A percentile compares a stretch with the other conserved stretches of the same genome.
These are phyloP conservation scores for Candida maris DNA, from an alignment of 805 yeast genomes.

Conservation along the genomic window DNA sequence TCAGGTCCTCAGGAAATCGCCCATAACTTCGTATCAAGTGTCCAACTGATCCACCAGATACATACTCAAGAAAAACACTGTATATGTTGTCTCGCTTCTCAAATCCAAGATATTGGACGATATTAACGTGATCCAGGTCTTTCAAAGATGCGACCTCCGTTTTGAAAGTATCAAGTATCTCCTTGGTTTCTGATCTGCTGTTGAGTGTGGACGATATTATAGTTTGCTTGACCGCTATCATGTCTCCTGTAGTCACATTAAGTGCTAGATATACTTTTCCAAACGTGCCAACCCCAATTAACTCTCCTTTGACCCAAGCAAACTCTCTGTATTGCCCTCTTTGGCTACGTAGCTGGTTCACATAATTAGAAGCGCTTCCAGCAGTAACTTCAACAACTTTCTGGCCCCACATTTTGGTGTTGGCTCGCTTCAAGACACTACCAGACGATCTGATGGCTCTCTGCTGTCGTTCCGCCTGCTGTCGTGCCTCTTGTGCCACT, in stretches of 20 bases:
- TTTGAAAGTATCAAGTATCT: slow-evolving; percentile 74
- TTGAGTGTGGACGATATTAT: slow-evolving; percentile 49
- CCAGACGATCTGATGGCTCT: slow-evolving; percentile 9
- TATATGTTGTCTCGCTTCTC: slow-evolving; percentile 72
- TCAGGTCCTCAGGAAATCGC: slow-evolving; percentile 72
- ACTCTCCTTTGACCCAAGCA: slow-evolving; percentile 97
- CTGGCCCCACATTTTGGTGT: slow-evolving; percentile 98
- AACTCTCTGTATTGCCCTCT: slow-evolving; percentile 76
- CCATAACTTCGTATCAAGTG: slow-evolving; percentile 81
- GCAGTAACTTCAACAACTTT: slow-evolving; percentile 87
- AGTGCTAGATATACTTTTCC: slow-evolving; percentile 90
- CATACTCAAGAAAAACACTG: slow-evolving; percentile 89
- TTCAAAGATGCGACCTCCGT: slow-evolving; percentile 93
- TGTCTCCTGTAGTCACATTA: slow-evolving; percentile 95
- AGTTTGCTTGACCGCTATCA: slow-evolving; percentile 98
- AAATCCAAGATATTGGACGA: slow-evolving; percentile 94
- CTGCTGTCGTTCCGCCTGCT: slow-evolving; percentile 44
- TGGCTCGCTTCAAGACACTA: slow-evolving; percentile 58
- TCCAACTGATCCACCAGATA: slow-evolving; percentile 96
- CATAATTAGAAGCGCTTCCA: slow-evolving; percentile 55
- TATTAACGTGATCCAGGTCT: slow-evolving; percentile 88
- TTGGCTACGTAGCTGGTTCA: slow-evolving; percentile 60
- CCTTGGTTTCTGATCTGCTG: slow-evolving; percentile 45
- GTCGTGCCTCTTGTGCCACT: slow-evolving; percentile 87
- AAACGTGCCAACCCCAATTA: slow-evolving; percentile 94